Evolutionary conservation across 371 early-diverging fungal genomes (phyloP).

Genomic region (Rhizopus microsporus): DNA sequence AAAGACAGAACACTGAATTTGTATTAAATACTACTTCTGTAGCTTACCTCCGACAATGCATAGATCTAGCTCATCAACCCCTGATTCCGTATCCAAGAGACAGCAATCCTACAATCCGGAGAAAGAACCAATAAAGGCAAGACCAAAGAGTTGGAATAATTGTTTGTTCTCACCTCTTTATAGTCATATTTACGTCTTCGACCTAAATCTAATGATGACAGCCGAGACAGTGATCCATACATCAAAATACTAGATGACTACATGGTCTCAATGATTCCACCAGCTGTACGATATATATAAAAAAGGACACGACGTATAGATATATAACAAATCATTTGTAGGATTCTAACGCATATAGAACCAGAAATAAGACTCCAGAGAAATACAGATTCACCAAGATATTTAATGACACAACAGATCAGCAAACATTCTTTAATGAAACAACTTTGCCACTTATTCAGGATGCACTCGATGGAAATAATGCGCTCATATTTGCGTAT

Average conservation of each 20-base stretch:
- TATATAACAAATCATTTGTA: slow-evolving; percentile 7
- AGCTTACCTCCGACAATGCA: too few relatives aligned
- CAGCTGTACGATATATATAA: slow-evolving; percentile 30
- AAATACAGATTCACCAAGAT: slow-evolving; percentile 69
- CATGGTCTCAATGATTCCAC: slow-evolving; percentile 52
- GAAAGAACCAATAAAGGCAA: slow-evolving; percentile 30
- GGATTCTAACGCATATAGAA: slow-evolving; percentile 43
- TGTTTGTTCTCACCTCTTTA: not conserved
- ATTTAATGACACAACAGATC: slow-evolving; percentile 50
- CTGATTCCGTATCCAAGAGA: not conserved
- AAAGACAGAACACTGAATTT: not conserved
- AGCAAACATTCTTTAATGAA: slow-evolving; percentile 60
- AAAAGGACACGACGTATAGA: not conserved
- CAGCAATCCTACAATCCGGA: slow-evolving; percentile 20
- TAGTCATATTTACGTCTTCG: slow-evolving; percentile 54
- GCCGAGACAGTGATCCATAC: slow-evolving; percentile 31
- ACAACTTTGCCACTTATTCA: slow-evolving; percentile 59
- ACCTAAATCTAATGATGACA: slow-evolving; percentile 19
- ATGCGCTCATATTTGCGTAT: slow-evolving; percentile 71
- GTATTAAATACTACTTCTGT: not conserved
- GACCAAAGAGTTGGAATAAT: not conserved
- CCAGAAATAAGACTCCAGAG: slow-evolving; percentile 50
- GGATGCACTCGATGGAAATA: slow-evolving; percentile 58
- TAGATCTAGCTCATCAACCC: too few relatives aligned
- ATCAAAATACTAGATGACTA: slow-evolving; percentile 51